Percentiles rank a stretch among this genome's conserved stretches.
phyloP scores from a whole-genome alignment of 148 eudicot genomes.

The Dianthus caryophyllus region DNA sequence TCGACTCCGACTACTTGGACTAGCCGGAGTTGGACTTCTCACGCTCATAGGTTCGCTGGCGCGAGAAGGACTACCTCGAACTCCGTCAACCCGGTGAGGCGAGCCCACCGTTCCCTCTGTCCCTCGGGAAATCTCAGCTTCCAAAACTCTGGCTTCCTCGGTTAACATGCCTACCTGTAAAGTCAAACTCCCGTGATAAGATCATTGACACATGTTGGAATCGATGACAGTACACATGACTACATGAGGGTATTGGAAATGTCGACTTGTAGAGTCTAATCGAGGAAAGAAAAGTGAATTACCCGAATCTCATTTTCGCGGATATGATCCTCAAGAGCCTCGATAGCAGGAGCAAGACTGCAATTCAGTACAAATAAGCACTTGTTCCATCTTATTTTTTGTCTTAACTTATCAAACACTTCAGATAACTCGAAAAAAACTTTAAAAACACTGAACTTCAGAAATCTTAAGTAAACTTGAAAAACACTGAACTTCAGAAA shows the following conservation, averaged over 20 bases:
- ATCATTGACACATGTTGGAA: background rate
- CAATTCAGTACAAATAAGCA: slow-evolving; percentile 17
- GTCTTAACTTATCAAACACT: too few relatives aligned
- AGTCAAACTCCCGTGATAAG: background rate
- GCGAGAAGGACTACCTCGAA: slow-evolving; percentile 52
- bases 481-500: too few relatives aligned
- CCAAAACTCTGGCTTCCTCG: slow-evolving; percentile 75
- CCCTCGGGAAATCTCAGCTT: slow-evolving; percentile 48
- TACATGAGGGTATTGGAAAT: background rate
- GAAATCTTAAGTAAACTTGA: too few relatives aligned
- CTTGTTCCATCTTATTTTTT: too few relatives aligned
- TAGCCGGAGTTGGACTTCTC: slow-evolving; percentile 40
- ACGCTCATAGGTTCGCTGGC: slow-evolving; percentile 29
- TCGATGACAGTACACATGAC: background rate
- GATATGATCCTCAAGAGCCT: slow-evolving; percentile 68
- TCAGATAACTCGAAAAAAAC: too few relatives aligned
- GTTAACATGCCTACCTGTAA: slow-evolving; percentile 52
- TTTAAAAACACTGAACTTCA: too few relatives aligned
- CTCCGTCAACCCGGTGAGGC: slow-evolving; percentile 55
- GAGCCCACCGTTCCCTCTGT: slow-evolving; percentile 43
- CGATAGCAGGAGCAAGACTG: slow-evolving; percentile 95
- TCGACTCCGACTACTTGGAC: slow-evolving; percentile 50
- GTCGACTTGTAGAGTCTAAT: background rate
- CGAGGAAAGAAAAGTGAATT: slow-evolving; percentile 7
- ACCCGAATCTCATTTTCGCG: slow-evolving; percentile 87